phyloP scores from a whole-genome alignment of 352 stramenopile species.

The Chrysophaeum taylorii region DNA sequence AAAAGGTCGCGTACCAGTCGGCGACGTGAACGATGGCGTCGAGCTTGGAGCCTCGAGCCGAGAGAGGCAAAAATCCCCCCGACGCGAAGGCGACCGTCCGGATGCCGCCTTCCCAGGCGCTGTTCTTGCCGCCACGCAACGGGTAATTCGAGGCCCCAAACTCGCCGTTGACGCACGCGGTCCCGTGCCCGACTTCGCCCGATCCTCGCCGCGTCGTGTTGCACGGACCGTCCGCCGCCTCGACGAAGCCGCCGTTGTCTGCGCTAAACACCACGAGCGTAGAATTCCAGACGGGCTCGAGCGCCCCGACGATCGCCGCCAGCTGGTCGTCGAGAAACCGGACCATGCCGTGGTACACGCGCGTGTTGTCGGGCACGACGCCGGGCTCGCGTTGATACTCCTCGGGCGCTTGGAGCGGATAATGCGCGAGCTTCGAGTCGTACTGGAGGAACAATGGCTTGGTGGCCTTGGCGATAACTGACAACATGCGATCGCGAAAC shows the following conservation, averaged over 20 bases:
- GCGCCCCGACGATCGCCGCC: constrained; percentile 18
- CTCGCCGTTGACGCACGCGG: too few relatives aligned
- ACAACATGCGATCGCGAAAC: constrained; percentile 5
- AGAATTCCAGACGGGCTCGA: constrained; percentile 27
- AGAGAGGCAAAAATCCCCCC: constrained; percentile 28
- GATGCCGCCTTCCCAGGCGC: constrained; percentile 36
- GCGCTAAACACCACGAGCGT: constrained; percentile 34
- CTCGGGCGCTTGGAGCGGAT: constrained; percentile 30
- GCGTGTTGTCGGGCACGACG: not conserved
- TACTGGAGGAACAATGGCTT: constrained; percentile 34
- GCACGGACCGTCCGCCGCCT: too few relatives aligned
- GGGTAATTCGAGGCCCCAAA: constrained; percentile 34
- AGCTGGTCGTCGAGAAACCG: constrained; percentile 30
- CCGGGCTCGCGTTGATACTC: too few relatives aligned
- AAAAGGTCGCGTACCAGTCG: constrained; percentile 31
- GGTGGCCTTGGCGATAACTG: constrained; percentile 17
- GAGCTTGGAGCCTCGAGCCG: constrained; percentile 18
- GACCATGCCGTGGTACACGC: constrained; percentile 30
- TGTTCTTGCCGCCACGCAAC: constrained; percentile 33
- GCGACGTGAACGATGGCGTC: constrained; percentile 25
- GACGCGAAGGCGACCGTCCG: constrained; percentile 26
- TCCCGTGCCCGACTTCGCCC: too few relatives aligned
- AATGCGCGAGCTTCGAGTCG: constrained; percentile 28
- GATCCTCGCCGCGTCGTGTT: too few relatives aligned
- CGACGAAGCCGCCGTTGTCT: constrained; percentile 41